Evolutionary conservation across 208 protist genomes (phyloP).

Genomic region (Acanthamoeba triangularis): DNA sequence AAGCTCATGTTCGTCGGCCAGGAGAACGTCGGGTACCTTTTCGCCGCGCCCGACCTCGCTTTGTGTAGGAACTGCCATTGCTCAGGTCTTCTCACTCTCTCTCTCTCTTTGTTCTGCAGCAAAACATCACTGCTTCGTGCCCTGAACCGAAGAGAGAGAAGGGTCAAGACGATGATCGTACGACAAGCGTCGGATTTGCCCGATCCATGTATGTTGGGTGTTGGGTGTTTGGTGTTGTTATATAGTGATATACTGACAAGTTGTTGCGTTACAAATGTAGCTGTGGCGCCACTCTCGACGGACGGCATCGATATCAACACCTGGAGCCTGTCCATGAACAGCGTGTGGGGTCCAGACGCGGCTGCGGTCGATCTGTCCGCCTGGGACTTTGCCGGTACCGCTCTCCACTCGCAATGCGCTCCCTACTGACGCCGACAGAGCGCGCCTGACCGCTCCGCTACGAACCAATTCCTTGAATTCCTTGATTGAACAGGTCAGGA

Average conservation of each 20-base stretch:
- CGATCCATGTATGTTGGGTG: not conserved
- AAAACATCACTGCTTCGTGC: constrained; percentile 31
- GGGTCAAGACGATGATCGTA: too few relatives aligned
- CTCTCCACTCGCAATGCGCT: not conserved
- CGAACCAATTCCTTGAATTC: not conserved
- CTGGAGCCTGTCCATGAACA: not conserved
- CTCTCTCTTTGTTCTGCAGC: not conserved
- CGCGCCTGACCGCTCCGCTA: too few relatives aligned
- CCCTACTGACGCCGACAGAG: not conserved
- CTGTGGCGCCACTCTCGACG: constrained; percentile 12
- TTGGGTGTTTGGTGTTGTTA: too few relatives aligned
- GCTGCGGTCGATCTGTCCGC: not conserved
- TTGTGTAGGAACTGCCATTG: too few relatives aligned
- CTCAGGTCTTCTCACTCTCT: not conserved
- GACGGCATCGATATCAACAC: constrained; percentile 70
- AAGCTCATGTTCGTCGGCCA: constrained; percentile 70
- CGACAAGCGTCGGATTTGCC: too few relatives aligned
- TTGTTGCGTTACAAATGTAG: not conserved
- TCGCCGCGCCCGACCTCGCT: too few relatives aligned
- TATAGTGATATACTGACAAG: too few relatives aligned
- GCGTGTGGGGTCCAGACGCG: not conserved
- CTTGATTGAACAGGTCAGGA: not conserved
- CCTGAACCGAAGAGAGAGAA: not conserved
- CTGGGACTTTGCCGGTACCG: constrained; percentile 52
- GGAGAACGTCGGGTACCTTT: constrained; percentile 39